Evolutionary conservation across 345 rosid genomes (phyloP), one percentile per base, ranked within the genome.

Genomic region (Clarkia xantiana): DNA sequence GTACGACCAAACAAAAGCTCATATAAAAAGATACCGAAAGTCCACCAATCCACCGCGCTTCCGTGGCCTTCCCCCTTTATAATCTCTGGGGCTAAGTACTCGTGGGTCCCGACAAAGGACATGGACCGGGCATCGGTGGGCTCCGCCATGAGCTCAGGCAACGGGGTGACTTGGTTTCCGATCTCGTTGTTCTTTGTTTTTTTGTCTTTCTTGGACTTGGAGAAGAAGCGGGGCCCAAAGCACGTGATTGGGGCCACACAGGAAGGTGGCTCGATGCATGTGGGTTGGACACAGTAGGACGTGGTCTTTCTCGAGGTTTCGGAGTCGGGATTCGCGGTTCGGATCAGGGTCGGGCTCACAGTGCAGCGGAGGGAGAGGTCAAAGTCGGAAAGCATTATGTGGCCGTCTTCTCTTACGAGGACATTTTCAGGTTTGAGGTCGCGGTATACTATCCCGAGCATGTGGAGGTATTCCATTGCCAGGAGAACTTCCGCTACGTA

Each of bases 31-130:
- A 84, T 87, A 55, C 96, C 94, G 60, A 70, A 81, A 54, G 94
- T 87, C 96, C 96, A 87, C 96, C 96, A 87, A 60, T 87, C 96
- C 10, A 87, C 96, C 2, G 96, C 96, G 66, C 91, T 84, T 55
- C 96, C 96, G 67, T 87, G 94, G 52, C 96, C 96, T 74, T 83
- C 96, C 2, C 96, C 96, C 64, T 83, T 80, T 18, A 86, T 86
- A 36, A 86, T 86, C 77, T 86, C 96, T 0, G 86, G 94, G 17
- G 96, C 96, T 60, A 86, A 75, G 66, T 86, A 82, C 62, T 86
- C 90, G 1, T 84, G 96, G 44, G 94, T 87, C 57, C 96, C 96
- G 14, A 84, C 94, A 63, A 87, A 87, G 4, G 96, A 87, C 96
- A 87, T 87, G 14, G 94, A 87, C 52, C 91, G 81, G 5, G 94